Base-by-base conservation (phyloP, 2,329 filamentous ascomycete genomes). In the Stachybotrys chartarum region DNA sequence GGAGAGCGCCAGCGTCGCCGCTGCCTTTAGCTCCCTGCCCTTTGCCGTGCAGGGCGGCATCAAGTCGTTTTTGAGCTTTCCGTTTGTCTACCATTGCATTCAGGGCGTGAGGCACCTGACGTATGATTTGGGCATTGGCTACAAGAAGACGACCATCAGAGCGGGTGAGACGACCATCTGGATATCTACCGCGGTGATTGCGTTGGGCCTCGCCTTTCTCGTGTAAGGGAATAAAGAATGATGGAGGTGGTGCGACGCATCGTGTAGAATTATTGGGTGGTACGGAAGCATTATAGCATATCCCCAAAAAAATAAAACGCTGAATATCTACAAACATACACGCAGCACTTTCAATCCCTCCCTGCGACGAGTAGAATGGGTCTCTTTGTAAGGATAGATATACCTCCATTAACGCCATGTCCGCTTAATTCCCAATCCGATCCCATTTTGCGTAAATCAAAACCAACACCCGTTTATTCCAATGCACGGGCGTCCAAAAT, bases 1-100 rank as follows among this genome's bases (percentile, higher is more conserved):
- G 57, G 82, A 84, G 77, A 78, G 74, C 56, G 75, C 78, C 53
- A 77, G 83, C 50, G 66, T 89, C 8, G 85, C 83, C 31, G 80
- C 83, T 30, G 74, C 84, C 51, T 82, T 84, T 42, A 83, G 79
- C 30, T 75, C 75, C 5, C 70, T 88, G 30, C 82, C 87, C 18
- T 71, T 84, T 10, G 75, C 80, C 55, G 75, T 77, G 68, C 85
- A 87, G 75, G 80, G 77, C 57, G 76, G 66, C 31, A 52, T 81
- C 70, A 85, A 85, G 76, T 75, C 82, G 65, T 61, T 74, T 30
- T 65, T 80, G 50, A 78, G 78, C 55, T 85, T 82, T 77, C 82
- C 82, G n/a, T 82, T 85, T 55, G 69, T 75, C 55, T 84, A 78
- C 72, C 82, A 85, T 73, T 67, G 72, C 59, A 61, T 81, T 69